Conservation (phyloP, 441 rosid genomes). For the Geranium incanum region DNA sequence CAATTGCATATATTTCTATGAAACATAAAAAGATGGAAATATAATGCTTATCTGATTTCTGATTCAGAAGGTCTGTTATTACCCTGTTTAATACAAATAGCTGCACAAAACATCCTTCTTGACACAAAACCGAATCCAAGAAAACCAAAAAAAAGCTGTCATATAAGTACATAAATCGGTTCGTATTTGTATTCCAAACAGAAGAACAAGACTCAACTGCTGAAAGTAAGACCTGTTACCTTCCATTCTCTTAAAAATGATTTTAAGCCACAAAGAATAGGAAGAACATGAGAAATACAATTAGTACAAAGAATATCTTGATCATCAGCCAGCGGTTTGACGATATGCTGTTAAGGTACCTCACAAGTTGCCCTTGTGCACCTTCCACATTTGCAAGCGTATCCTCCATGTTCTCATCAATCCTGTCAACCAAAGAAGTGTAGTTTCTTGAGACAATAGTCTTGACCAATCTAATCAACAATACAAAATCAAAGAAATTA, state of each 20-base stretch:
- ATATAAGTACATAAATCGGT: background rate
- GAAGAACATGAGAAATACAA: conserved; percentile 85
- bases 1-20: background rate
- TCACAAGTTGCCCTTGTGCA: conserved; percentile 75
- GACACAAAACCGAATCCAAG: background rate
- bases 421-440: conserved; percentile 40
- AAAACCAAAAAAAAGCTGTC: background rate
- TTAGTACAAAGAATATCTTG: conserved; percentile 81
- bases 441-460: background rate
- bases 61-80: background rate
- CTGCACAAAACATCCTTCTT: background rate
- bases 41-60: background rate
- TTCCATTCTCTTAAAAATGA: conserved; percentile 16
- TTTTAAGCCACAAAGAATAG: conserved; percentile 81
- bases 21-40: too few relatives aligned
- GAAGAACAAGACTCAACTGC: background rate
- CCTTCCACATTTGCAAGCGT: conserved; percentile 79
- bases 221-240: conserved; percentile 7
- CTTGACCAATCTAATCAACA: background rate
- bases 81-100: background rate
- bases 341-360: conserved; percentile 81
- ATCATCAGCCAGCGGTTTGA: conserved; percentile 96
- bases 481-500: too few relatives aligned
- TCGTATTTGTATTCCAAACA: background rate
- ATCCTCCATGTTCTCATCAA: conserved; percentile 94